Conservation (phyloP, 2,329 filamentous ascomycete genomes). For the Calonectria montana region DNA sequence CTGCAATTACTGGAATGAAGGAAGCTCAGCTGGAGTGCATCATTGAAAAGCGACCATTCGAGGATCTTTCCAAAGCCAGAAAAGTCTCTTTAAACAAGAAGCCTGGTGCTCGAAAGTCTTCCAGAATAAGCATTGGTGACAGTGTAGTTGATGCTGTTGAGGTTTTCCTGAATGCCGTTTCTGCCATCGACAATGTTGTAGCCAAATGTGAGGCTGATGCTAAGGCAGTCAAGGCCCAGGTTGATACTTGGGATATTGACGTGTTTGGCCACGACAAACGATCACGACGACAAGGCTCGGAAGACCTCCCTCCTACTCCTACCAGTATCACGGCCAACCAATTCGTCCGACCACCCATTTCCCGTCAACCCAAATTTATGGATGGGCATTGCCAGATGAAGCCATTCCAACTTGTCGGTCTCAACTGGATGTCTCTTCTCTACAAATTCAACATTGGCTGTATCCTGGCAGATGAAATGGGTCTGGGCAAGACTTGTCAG, state of each 20-base stretch:
- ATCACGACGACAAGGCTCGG: conserved; percentile 43
- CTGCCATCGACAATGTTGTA: conserved; percentile 86
- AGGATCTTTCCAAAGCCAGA: conserved; percentile 72
- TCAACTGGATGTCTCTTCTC: conserved; percentile 93
- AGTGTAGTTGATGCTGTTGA: conserved; percentile 63
- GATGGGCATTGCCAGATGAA: conserved; percentile 82
- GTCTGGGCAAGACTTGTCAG: conserved; percentile 94
- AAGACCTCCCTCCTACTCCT: conserved; percentile 56
- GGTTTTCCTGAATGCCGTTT: conserved; percentile 83
- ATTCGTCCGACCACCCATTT: conserved; percentile 57
- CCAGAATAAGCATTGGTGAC: conserved; percentile 63
- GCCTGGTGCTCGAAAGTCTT: conserved; percentile 57
- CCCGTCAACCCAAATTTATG: conserved; percentile 81
- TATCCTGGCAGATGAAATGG: conserved; percentile 98
- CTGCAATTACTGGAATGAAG: conserved; percentile 83
- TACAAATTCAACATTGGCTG: conserved; percentile 84
- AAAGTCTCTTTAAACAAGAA: conserved; percentile 68
- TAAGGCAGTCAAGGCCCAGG: conserved; percentile 61
- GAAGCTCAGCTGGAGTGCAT: conserved; percentile 76
- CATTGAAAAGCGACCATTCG: conserved; percentile 80
- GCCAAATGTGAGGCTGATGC: conserved; percentile 79
- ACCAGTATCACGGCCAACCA: conserved; percentile 50
- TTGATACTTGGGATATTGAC: conserved; percentile 62
- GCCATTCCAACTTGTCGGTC: conserved; percentile 91
- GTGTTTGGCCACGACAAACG: conserved; percentile 55